A percentile compares a stretch with the other conserved stretches of the same genome.
Evolutionary conservation across 2,329 filamentous ascomycete species (phyloP).

Genomic region (Myriosclerotinia scirpicola): DNA sequence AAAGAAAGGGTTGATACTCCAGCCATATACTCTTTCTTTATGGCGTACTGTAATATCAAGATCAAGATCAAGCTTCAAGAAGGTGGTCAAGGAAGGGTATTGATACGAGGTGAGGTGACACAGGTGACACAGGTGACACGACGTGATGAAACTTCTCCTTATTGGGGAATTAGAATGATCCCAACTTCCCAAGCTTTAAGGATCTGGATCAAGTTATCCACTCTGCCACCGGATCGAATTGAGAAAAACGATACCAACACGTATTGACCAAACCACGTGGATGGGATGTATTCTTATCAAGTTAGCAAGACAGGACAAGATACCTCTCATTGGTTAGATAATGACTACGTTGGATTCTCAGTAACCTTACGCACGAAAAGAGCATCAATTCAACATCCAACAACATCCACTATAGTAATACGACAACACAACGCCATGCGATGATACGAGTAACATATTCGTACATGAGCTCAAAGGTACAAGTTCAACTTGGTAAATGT

Average conservation of each 20-base stretch:
- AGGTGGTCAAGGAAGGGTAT: neutral
- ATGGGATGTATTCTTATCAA: neutral
- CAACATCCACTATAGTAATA: neutral
- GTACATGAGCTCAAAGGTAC: neutral
- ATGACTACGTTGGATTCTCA: neutral
- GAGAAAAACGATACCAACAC: neutral
- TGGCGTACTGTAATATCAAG: neutral
- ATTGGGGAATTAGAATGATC: neutral
- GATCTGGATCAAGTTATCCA: conserved; percentile 1
- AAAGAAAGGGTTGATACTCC: neutral
- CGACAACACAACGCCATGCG: neutral
- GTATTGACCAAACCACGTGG: conserved; percentile 13
- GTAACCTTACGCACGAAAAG: conserved; percentile 1
- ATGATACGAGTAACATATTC: neutral
- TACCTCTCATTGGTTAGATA: conserved; percentile 2
- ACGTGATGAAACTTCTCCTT: neutral
- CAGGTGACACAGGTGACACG: neutral
- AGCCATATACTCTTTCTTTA: neutral
- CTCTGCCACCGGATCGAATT: neutral
- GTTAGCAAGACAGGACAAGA: neutral
- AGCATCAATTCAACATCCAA: neutral
- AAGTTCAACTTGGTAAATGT: conserved; percentile 7
- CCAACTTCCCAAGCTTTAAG: neutral
- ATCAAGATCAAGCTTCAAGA: neutral
- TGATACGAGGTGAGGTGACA: conserved; percentile 10